Evolutionary conservation across 1,139 yeast species (phyloP).

Genomic region (Kazachstania sp.): DNA sequence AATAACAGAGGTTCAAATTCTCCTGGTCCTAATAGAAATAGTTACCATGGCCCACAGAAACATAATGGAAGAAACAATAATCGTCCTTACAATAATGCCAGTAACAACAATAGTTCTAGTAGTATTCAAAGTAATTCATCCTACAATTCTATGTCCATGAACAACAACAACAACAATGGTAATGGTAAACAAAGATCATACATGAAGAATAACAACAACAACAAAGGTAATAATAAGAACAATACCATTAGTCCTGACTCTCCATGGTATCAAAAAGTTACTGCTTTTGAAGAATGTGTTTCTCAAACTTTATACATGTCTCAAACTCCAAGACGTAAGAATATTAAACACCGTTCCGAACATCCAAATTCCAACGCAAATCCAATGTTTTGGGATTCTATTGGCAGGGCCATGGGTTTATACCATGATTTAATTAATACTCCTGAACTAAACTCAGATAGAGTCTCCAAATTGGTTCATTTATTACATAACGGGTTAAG

Average conservation of each 20-base stretch:
- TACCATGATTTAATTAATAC: conserved; percentile 38
- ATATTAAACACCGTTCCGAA: conserved; percentile 20
- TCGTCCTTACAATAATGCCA: not conserved
- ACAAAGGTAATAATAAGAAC: conserved; percentile 28
- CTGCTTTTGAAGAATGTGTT: conserved; percentile 42
- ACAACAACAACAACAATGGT: conserved; percentile 34
- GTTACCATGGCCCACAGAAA: not conserved
- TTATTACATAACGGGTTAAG: conserved; percentile 43
- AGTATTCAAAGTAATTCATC: conserved; percentile 1
- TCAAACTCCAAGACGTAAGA: conserved; percentile 30
- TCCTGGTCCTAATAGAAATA: not conserved
- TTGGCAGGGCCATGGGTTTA: conserved; percentile 39
- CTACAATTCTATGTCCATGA: conserved; percentile 6
- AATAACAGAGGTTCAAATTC: not conserved
- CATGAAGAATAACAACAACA: conserved; percentile 32
- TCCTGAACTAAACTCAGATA: conserved; percentile 38
- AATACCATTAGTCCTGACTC: conserved; percentile 30
- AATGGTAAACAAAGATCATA: conserved; percentile 7
- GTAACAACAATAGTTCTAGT: conserved; percentile 26
- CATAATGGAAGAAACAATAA: not conserved
- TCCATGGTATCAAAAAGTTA: conserved; percentile 36
- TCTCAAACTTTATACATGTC: conserved; percentile 33
- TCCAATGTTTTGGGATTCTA: conserved; percentile 39
- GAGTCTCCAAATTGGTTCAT: conserved; percentile 40
- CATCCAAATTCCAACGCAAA: conserved; percentile 25